Conservation (phyloP, 2,329 filamentous ascomycete genomes). For the Claviceps cyperi region DNA sequence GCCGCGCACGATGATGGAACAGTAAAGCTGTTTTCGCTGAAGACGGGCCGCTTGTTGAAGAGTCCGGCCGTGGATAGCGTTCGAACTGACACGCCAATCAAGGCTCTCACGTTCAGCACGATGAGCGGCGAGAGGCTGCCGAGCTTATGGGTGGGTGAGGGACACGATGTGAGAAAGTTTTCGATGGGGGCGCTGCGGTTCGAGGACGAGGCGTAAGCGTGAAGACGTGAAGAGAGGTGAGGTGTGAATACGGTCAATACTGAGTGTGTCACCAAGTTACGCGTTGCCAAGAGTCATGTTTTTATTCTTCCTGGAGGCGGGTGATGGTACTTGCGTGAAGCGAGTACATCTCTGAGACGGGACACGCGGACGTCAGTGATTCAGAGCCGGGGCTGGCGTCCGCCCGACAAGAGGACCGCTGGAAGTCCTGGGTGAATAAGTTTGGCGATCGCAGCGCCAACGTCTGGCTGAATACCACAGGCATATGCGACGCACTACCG, state of each 20-base stretch:
- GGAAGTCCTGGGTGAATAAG: slow-evolving; percentile 37
- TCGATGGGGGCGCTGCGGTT: slow-evolving; percentile 23
- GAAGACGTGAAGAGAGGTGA: too few species aligned
- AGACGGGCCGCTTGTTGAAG: slow-evolving; percentile 26
- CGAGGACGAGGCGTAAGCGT: slow-evolving; percentile 21
- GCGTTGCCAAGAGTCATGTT: too few species aligned
- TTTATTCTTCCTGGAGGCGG: slow-evolving; percentile 7
- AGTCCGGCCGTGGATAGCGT: slow-evolving; percentile 13
- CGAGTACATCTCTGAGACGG: slow-evolving; percentile 16
- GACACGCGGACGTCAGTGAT: slow-evolving; percentile 28
- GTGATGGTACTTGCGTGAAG: slow-evolving; percentile 28
- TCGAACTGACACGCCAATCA: slow-evolving; percentile 19
- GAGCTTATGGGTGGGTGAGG: slow-evolving; percentile 32
- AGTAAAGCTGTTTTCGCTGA: slow-evolving; percentile 34
- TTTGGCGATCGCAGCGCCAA: slow-evolving; percentile 10
- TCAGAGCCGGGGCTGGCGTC: slow-evolving; percentile 31
- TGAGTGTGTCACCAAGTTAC: too few species aligned
- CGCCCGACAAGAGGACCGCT: slow-evolving; percentile 35
- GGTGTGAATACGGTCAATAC: too few species aligned
- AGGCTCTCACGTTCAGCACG: slow-evolving; percentile 29
- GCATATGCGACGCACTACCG: slow-evolving; percentile 20
- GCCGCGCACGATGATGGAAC: slow-evolving; percentile 37
- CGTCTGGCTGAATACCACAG: slow-evolving; percentile 5
- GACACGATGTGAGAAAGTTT: slow-evolving; percentile 25
- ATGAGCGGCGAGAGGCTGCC: slow-evolving; percentile 29